These are phyloP conservation scores for Intubia oerlemansii DNA, from an alignment of 2,329 filamentous ascomycete species.

Conservation along the genomic window DNA sequence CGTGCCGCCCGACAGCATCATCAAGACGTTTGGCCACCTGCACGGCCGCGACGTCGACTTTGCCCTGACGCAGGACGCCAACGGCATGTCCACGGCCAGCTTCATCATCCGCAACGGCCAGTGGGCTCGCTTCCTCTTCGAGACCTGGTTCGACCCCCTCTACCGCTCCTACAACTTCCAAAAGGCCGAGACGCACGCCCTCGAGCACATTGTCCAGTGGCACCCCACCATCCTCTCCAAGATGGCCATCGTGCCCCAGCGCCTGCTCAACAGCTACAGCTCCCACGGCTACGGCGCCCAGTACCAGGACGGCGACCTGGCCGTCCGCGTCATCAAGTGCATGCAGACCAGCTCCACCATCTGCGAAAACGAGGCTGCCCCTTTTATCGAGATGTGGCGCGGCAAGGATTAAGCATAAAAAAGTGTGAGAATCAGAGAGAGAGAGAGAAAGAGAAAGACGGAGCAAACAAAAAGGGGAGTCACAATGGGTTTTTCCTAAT, in stretches of 20 bases:
- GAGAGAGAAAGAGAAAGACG: too few species aligned
- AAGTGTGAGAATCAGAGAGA: too few species aligned
- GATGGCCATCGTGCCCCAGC: conserved; percentile 74
- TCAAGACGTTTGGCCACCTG: conserved; percentile 79
- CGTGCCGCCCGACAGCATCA: conserved; percentile 89
- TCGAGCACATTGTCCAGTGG: conserved; percentile 79
- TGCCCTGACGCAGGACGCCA: conserved; percentile 64
- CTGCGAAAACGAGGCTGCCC: conserved; percentile 51
- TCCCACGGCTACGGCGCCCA: conserved; percentile 30
- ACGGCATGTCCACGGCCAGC: conserved; percentile 56
- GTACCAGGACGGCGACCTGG: conserved; percentile 69
- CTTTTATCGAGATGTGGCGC: conserved; percentile 25
- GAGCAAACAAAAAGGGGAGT: too few species aligned
- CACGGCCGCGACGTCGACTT: conserved; percentile 59
- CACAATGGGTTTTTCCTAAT: too few species aligned
- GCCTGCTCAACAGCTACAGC: conserved; percentile 61
- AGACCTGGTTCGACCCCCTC: conserved; percentile 89
- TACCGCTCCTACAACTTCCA: conserved; percentile 93
- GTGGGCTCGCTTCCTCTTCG: conserved; percentile 82
- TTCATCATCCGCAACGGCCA: conserved; percentile 66
- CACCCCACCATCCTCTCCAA: conserved; percentile 88
- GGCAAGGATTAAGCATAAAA: too few species aligned
- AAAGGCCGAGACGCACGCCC: conserved; percentile 75
- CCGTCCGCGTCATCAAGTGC: conserved; percentile 62
- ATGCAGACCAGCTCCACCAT: conserved; percentile 30